Conservation (phyloP, 805 yeast species). For the Candida ipomoeae region DNA sequence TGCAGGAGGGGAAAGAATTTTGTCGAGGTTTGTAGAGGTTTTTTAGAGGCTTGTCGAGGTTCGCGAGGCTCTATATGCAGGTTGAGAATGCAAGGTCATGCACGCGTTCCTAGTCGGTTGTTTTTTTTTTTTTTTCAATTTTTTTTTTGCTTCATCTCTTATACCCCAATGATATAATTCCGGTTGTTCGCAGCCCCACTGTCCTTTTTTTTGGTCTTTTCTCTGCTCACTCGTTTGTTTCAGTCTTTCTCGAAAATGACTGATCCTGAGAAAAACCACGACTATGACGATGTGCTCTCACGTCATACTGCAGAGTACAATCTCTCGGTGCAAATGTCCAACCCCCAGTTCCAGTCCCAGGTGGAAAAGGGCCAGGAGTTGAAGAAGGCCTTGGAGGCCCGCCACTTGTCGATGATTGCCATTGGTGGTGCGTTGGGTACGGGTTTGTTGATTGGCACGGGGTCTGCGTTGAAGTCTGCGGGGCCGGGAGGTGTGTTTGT, state of each 20-base stretch:
- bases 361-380: slow-evolving; percentile 41
- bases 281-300: slow-evolving; percentile 30
- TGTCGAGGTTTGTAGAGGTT: no score
- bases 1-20: not conserved
- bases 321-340: slow-evolving; percentile 43
- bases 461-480: slow-evolving; percentile 61
- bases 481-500: slow-evolving; percentile 67
- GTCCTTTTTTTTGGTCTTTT: not conserved
- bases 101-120: not conserved
- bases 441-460: slow-evolving; percentile 75
- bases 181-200: not conserved
- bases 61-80: no score
- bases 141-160: no score
- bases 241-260: slow-evolving; percentile 10
- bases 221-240: no score
- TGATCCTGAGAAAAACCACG: slow-evolving; percentile 19
- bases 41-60: no score
- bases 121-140: not conserved
- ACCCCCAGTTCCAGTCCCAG: slow-evolving; percentile 34
- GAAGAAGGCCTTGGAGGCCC: slow-evolving; percentile 34
- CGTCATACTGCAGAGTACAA: slow-evolving; percentile 48
- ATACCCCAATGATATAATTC: not conserved
- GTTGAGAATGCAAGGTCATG: not conserved
- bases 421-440: slow-evolving; percentile 85
- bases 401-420: slow-evolving; percentile 71